Evolutionary conservation across 2,329 filamentous ascomycete genomes (phyloP), one percentile per base, ranked within the genome.

Genomic region (Lojkania enalia): DNA sequence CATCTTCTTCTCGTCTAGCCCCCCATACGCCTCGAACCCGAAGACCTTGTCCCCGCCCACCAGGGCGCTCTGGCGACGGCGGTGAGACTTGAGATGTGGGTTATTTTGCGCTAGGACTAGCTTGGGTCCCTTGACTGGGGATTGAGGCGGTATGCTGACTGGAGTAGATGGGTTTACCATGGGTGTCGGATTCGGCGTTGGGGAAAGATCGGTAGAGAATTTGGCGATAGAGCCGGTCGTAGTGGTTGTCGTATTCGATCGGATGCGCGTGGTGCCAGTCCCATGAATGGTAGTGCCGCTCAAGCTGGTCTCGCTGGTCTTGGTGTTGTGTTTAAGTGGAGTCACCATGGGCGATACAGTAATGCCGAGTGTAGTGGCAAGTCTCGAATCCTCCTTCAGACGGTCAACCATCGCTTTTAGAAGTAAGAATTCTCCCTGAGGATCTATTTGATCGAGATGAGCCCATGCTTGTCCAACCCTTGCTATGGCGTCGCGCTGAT

Each of bases 361-460:
- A 20, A 71, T 61, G 15, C 75, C 72, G 1, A 78, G 65, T 0
- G 72, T 69, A 21, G 69, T 67, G 4, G 74, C 70, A 5, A 92
- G 76, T 66, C 86, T 89, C 16, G 78, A 75, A 60, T 92, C 87
- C 36, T 79, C 77, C 32, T 86, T 80, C 35, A 95, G 79, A 44
- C 83, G 82, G n/a, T 88, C 80, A 49, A 95, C 78, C 53, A 95
- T 81, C 44, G 83, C 80, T 60, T 85, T 87, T 62, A 99, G 78
- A 13, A 99, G 78, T 55, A 95, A 84, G 60, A 92, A 94, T 30
- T 91, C 83, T 14, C 91, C 91, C 66, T 96, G 92, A 0, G 92
- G 92, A 61, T 99, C 92, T 20, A 92, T 78, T 33, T 88, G 83
- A 67, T 97, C 89, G 21, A 99, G 78, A 11, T 85, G 80, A 3